A percentile compares a stretch with the other conserved stretches of the same genome.
Conservation (phyloP, 176 grass and related monocot species). For the Pontederia paniculata region DNA sequence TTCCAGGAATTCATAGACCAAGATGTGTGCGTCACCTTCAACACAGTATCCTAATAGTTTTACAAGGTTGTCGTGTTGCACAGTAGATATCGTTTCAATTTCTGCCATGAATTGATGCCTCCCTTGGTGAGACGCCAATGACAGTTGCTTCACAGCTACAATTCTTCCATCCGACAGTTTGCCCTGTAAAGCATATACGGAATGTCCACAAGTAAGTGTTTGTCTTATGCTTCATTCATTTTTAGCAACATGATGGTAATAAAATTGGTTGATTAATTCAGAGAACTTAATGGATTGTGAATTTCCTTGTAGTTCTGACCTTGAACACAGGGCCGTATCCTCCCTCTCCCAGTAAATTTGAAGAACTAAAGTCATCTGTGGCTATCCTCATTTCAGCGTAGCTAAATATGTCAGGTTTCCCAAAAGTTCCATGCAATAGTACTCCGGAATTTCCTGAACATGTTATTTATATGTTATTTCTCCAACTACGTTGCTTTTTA, state of each 20-base stretch:
- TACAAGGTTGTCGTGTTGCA: conserved; percentile 26
- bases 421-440: neutral
- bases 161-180: conserved; percentile 29
- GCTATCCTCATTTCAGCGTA: conserved; percentile 23
- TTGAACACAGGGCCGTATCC: no score
- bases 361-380: conserved; percentile 27
- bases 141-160: conserved; percentile 36
- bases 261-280: no score
- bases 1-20: no score
- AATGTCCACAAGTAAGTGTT: no score
- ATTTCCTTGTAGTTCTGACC: conserved; percentile 67
- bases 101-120: conserved; percentile 35
- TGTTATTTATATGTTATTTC: neutral
- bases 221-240: no score
- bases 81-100: conserved; percentile 36
- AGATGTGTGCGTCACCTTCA: no score
- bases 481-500: neutral
- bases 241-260: no score
- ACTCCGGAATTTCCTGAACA: neutral
- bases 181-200: conserved; percentile 15
- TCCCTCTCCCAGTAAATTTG: no score
- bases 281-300: neutral
- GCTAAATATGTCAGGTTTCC: conserved; percentile 20
- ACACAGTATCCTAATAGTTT: conserved; percentile 36
- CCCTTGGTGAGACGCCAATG: conserved; percentile 33